Base-by-base conservation (phyloP, 768 basidiomycete genomes). In the Steccherinum ochraceum region DNA sequence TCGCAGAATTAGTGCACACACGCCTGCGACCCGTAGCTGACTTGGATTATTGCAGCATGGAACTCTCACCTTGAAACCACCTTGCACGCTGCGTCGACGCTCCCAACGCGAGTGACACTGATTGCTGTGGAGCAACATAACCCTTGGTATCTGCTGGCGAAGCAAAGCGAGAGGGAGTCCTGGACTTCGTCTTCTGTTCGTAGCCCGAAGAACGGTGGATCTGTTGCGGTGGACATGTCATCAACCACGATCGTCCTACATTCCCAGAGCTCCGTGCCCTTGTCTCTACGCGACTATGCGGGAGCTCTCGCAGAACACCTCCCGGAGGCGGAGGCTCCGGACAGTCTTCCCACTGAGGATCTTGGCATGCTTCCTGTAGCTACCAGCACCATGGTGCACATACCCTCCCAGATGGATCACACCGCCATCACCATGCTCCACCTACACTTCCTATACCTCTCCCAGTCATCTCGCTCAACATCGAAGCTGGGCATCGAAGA, bases 41-140 rank as follows among this genome's bases (percentile, higher is more conserved):
- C 78, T 46, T 88, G 51, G 25, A 12, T 49, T 44, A 48, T 48
- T 35, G n/a, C 57, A 92, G 89, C 80, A 45, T 92, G 89, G 89
- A 72, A 72, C 27, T 67, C 63, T 10, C 75, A 79, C 54, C 65
- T 88, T 20, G 70, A 74, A 1, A 66, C 64, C 21, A 66, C 69
- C 10, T 65, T 73, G 3, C 60, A 71, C 12, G 57, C 64, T 5
- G 69, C 67, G 49, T 64, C 59, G 4, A 72, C 74, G 27, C 65
- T 77, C n/a, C 72, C 73, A 1, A 60, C 83, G 20, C 83, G 86
- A 55, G 74, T 88, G 45, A 75, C 77, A 5, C 53, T 92, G 1
- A 58, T 83, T 18, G 79, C 78, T 49, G 81, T 81, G 1, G 81
- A 89, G 26, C 71, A 71, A 12, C 76, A 77, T 52, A 70, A 75